phyloP scores from a whole-genome alignment of 768 basidiomycete species.

The Kwoniella newhampshirensis region DNA sequence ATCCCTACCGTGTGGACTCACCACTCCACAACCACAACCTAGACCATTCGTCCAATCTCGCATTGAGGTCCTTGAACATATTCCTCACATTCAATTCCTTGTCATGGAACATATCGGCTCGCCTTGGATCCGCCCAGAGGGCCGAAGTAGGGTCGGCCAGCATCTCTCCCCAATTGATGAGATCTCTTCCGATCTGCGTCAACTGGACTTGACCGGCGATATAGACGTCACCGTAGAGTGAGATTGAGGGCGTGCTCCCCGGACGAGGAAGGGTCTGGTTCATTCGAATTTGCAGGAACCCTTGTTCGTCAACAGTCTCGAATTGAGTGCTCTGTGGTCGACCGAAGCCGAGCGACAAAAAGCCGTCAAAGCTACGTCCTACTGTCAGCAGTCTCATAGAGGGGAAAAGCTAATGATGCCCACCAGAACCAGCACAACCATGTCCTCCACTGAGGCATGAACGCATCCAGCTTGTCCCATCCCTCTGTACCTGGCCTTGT shows the following conservation, averaged over 20 bases:
- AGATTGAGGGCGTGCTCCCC: constrained; percentile 19
- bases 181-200: constrained; percentile 39
- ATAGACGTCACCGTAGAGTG: constrained; percentile 37
- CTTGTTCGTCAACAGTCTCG: constrained; percentile 39
- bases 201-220: constrained; percentile 41
- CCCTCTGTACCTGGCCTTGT: constrained; percentile 25
- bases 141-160: constrained; percentile 24
- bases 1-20: too few species aligned
- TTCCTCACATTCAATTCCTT: constrained; percentile 28
- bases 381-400: background rate
- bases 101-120: constrained; percentile 21
- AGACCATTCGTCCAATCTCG: constrained; percentile 38
- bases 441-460: constrained; percentile 39
- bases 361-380: constrained; percentile 31
- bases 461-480: constrained; percentile 30
- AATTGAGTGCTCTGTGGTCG: constrained; percentile 39
- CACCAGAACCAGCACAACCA: constrained; percentile 36
- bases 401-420: background rate
- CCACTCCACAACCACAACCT: constrained; percentile 41
- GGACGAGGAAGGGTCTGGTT: constrained; percentile 27
- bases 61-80: constrained; percentile 39
- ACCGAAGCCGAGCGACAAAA: constrained; percentile 42
- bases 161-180: constrained; percentile 37
- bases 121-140: constrained; percentile 24
- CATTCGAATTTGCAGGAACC: constrained; percentile 31